A percentile compares a stretch with the other conserved stretches of the same genome.
Evolutionary conservation across 805 yeast genomes (phyloP).

Genomic region (Komagataella kurtzmanii): DNA sequence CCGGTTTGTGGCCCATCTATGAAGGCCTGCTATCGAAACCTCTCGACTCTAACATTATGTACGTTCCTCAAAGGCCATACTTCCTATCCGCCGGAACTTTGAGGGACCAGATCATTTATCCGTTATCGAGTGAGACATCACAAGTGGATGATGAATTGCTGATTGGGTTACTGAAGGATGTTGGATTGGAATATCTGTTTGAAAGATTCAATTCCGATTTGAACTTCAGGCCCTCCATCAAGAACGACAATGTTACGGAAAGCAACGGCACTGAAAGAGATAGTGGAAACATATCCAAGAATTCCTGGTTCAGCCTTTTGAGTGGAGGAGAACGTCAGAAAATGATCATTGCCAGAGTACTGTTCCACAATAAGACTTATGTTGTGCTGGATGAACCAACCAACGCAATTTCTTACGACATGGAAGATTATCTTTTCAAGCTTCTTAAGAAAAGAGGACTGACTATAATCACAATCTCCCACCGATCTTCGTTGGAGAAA

Average conservation of each 20-base stretch:
- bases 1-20: slow-evolving; percentile 88
- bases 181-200: slow-evolving; percentile 67
- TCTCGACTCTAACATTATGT: slow-evolving; percentile 49
- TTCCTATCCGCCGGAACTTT: slow-evolving; percentile 66
- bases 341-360: slow-evolving; percentile 73
- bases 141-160: slow-evolving; percentile 49
- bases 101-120: slow-evolving; percentile 86
- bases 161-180: slow-evolving; percentile 55
- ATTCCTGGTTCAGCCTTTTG: slow-evolving; percentile 70
- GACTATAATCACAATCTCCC: slow-evolving; percentile 72
- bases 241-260: not conserved
- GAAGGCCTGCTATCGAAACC: slow-evolving; percentile 77
- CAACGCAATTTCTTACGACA: slow-evolving; percentile 80
- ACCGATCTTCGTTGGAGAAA: slow-evolving; percentile 71
- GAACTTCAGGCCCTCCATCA: slow-evolving; percentile 25
- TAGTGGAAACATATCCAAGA: slow-evolving; percentile 10
- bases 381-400: slow-evolving; percentile 90
- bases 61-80: slow-evolving; percentile 79
- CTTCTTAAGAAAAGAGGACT: slow-evolving; percentile 53
- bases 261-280: slow-evolving; percentile 9
- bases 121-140: slow-evolving; percentile 58
- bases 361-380: slow-evolving; percentile 70
- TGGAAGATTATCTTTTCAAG: slow-evolving; percentile 79
- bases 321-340: slow-evolving; percentile 97
- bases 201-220: slow-evolving; percentile 44